Base-by-base conservation (phyloP, 1,284 basidiomycete genomes). In the Phaffia rhodozyma region DNA sequence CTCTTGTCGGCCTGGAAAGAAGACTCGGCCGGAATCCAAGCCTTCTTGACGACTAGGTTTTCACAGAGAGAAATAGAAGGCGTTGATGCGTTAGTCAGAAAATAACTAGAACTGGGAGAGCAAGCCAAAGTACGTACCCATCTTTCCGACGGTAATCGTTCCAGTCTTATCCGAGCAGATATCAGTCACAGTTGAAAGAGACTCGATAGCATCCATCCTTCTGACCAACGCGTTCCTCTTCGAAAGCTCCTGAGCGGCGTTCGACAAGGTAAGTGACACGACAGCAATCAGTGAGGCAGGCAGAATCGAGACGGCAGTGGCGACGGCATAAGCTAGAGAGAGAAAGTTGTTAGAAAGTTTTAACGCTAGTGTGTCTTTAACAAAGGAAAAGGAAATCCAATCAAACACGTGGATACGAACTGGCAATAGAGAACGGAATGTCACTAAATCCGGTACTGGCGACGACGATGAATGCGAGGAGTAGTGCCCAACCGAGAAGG, bases 91-190 rank as follows among this genome's bases (percentile, higher is more conserved):
- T 29, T 25, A 30, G 58, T 38, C 50, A 3, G 2, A 25, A 16
- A 11, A 38, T 16, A 43, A 5, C 13, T 21, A 27, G 18, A 21
- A 32, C 13, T 27, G 29, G 29, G 20, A 11, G 1, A 56, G 21
- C 48, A 1, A 27, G 2, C 25, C 30, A 30, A 55, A 34, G 34
- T 29, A 58, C 60, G 21, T 27, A 58, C 60, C 65, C 76, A 78
- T 79, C 67, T 78, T 76, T 5, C 82, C 81, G 72, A 73, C 76
- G 0, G 83, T 85, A n/a, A 85, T 74, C 0, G 83, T 85, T 30
- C 83, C 83, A 1, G 83, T 84, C 74, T 84, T 84, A 73, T 84
- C 83, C 23, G 79, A 82, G 71, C 83, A 84, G 63, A 84, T 80
- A 69, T 83, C 81, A 57, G 82, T 80, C 6, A 84, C 80, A 51